These are phyloP conservation scores for Chloropicon primus DNA, from an alignment of 139 green algal genomes.

Conservation along the genomic window DNA sequence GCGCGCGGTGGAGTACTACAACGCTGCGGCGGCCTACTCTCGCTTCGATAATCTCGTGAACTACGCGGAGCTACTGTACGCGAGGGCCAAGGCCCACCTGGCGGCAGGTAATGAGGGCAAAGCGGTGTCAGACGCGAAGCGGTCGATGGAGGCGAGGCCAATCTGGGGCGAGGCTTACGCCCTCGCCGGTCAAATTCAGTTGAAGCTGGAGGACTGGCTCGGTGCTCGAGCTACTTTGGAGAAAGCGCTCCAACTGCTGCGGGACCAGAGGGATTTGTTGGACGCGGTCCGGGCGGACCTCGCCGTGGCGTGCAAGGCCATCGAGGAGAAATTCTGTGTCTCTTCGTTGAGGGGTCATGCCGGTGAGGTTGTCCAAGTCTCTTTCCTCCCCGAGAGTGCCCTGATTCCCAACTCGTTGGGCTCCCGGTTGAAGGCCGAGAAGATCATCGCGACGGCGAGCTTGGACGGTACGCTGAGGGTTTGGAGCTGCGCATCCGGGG, in stretches of 20 bases:
- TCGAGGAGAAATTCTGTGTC: neutral
- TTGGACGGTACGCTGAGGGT: constrained; percentile 1
- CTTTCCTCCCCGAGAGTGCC: neutral
- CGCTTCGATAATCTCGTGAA: neutral
- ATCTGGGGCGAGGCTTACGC: neutral
- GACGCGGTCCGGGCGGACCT: neutral
- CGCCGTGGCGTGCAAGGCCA: neutral
- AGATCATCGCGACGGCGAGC: neutral
- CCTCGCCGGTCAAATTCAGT: neutral
- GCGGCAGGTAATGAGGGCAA: neutral
- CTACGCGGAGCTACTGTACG: constrained; percentile 9
- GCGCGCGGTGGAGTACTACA: constrained; percentile 17
- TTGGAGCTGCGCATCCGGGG: neutral
- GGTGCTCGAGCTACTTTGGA: neutral
- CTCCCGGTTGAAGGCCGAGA: neutral
- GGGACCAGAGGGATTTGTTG: neutral
- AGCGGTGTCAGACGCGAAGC: neutral
- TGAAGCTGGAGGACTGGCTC: neutral
- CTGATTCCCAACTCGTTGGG: neutral
- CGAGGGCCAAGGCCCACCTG: neutral
- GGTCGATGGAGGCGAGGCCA: neutral
- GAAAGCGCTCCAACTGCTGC: neutral
- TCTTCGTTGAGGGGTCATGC: neutral
- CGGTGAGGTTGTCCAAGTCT: neutral
- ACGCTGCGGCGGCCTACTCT: constrained; percentile 3